Base-by-base conservation (phyloP, 352 stramenopile genomes). In the Phytophthora hybrid region DNA sequence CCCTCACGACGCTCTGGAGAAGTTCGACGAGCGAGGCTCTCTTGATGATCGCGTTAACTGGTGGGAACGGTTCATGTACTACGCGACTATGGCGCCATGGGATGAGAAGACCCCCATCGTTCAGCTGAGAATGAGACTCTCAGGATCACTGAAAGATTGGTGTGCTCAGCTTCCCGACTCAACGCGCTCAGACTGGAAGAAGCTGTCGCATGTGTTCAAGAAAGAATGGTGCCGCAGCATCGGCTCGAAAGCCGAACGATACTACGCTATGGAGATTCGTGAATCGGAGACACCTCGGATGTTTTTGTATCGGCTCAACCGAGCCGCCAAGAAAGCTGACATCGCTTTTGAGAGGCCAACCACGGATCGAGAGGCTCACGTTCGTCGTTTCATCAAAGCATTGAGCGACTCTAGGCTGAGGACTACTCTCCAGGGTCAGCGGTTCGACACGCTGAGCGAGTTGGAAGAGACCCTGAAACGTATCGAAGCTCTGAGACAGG, bases 61-160 rank as follows among this genome's bases (percentile, higher is more conserved):
- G 57, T 63, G 37, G 37, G 37, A 63, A 18, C 39, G 57, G 7
- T 63, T 63, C 57, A 63, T 63, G 57, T 37, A 63, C 13, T 63
- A 54, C 4, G 57, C 37, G 6, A 63, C 57, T 1, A 63, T 63
- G 37, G 37, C 57, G 4, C 37, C 57, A 4, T 54, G 37, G 37
- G 57, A 63, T 9, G 21, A 63, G 11, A 51, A 52, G 16, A 63
- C 37, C 9, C 34, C 21, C 4, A 7, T 47, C 0, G 39, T n/a
- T 7, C 39, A n/a, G 14, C 39, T 47, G 6, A 14, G 39, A 14
- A 52, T 63, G 56, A 63, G 37, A 16, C 34, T 63, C 16, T 39
- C 19, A 6, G 19, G 56, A 5, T 52, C 37, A 7, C 23, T 63
- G 21, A 52, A 63, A 2, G 56, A 63, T 18, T 63, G 44, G 18